Percentiles rank a stretch among this genome's conserved stretches.
Evolutionary conservation across 2,329 filamentous ascomycete genomes (phyloP).

Genomic region (Fusarium succisae): DNA sequence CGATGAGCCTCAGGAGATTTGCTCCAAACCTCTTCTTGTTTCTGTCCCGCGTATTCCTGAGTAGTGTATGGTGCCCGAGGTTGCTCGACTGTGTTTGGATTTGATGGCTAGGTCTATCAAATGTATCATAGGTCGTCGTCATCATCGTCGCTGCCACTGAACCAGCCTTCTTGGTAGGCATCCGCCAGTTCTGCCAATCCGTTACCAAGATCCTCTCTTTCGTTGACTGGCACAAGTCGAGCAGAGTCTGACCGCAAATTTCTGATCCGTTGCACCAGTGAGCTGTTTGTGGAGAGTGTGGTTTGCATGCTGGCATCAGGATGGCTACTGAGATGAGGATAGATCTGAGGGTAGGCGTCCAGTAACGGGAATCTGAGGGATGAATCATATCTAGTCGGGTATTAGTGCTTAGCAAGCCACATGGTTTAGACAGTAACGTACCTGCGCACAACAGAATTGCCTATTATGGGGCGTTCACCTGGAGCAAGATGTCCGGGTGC

Average conservation of each 20-base stretch:
- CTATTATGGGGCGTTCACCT: constrained; percentile 37
- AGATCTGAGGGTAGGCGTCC: constrained; percentile 85
- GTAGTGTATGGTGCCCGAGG: neutral
- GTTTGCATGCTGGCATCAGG: constrained; percentile 57
- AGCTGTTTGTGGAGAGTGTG: constrained; percentile 77
- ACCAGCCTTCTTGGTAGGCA: constrained; percentile 89
- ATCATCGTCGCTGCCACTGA: constrained; percentile 72
- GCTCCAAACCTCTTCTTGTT: neutral
- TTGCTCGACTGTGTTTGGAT: neutral
- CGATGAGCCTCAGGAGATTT: constrained; percentile 10
- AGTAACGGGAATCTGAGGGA: constrained; percentile 77
- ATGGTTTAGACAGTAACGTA: constrained; percentile 15
- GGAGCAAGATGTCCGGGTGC: neutral
- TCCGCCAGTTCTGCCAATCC: constrained; percentile 84
- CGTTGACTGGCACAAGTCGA: constrained; percentile 74
- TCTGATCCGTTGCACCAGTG: constrained; percentile 75
- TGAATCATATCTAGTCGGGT: constrained; percentile 54
- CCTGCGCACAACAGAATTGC: constrained; percentile 43
- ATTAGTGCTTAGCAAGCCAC: neutral
- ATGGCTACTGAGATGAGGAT: constrained; percentile 56
- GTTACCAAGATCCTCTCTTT: constrained; percentile 85
- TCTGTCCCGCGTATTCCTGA: neutral
- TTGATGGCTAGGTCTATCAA: neutral
- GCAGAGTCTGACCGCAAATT: constrained; percentile 70
- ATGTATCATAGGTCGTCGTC: constrained; percentile 63